Evolutionary conservation across 2,329 filamentous ascomycete species (phyloP).

Genomic region (Fusarium succisae): DNA sequence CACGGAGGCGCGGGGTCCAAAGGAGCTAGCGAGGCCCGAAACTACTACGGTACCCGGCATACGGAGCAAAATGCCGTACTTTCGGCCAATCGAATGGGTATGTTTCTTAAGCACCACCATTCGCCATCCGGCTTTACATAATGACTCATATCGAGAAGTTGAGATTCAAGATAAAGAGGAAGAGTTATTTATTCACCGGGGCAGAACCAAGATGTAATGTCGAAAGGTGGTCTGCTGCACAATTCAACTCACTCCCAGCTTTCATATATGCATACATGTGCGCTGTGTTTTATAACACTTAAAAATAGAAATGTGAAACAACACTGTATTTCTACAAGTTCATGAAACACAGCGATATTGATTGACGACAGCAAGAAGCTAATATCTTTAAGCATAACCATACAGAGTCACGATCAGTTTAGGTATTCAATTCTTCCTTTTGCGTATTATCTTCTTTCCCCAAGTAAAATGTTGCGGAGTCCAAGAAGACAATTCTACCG

Average conservation of each 20-base stretch:
- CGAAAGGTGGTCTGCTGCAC: too few species aligned
- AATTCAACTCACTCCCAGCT: too few species aligned
- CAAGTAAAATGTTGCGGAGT: rapidly evolving
- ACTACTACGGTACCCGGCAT: neutral
- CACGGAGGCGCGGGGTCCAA: neutral
- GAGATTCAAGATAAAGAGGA: too few species aligned
- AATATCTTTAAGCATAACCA: rapidly evolving
- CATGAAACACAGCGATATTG: neutral
- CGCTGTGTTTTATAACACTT: too few species aligned
- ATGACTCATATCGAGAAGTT: neutral
- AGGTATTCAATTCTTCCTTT: rapidly evolving
- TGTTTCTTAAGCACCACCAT: neutral
- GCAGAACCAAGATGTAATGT: too few species aligned
- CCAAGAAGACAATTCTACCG: rapidly evolving
- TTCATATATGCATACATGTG: too few species aligned
- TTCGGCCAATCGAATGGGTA: neutral
- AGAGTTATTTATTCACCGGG: too few species aligned
- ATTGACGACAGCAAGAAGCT: too few species aligned
- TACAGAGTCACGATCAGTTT: rapidly evolving
- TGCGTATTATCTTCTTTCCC: rapidly evolving
- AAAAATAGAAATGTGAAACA: too few species aligned
- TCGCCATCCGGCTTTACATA: neutral
- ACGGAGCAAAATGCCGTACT: neutral
- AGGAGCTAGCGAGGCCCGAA: neutral
- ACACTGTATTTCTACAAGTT: too few species aligned